A percentile compares a stretch with the other conserved stretches of the same genome.
Evolutionary conservation across 1,284 basidiomycete genomes (phyloP).

Genomic region (Ceratobasidium sp.): DNA sequence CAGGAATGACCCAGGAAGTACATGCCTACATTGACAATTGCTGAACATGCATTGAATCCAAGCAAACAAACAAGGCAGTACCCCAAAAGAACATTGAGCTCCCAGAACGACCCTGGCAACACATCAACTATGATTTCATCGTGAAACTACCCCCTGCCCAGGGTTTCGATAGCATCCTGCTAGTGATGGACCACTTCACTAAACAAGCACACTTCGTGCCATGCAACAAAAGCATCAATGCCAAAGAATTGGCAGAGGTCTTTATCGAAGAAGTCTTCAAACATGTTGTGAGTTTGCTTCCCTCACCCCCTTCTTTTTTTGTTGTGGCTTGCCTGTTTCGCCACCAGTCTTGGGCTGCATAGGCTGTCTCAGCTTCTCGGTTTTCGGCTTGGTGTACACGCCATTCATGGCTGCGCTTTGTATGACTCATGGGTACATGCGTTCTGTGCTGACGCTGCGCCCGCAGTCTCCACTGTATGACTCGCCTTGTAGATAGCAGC

Average conservation of each 20-base stretch:
- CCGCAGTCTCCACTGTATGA: no score
- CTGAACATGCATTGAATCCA: conserved; percentile 47
- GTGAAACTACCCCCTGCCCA: conserved; percentile 49
- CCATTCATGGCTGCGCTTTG: no score
- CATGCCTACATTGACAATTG: conserved; percentile 46
- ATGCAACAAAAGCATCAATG: conserved; percentile 1
- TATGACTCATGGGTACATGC: no score
- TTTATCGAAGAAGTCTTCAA: conserved; percentile 33
- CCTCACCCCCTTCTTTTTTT: no score
- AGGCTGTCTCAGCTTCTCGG: no score
- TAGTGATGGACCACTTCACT: conserved; percentile 52
- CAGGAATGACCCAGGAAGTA: conserved; percentile 38
- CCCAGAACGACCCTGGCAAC: conserved; percentile 48
- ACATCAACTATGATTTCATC: conserved; percentile 53
- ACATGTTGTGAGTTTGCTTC: no score
- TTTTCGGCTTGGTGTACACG: no score
- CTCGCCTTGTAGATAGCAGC: no score
- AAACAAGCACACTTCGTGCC: conserved; percentile 51
- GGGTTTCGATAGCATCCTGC: conserved; percentile 51
- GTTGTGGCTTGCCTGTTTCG: no score
- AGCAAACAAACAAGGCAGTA: conserved; percentile 19
- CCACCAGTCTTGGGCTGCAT: no score
- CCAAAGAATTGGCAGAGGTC: conserved; percentile 38
- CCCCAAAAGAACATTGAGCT: conserved; percentile 44
- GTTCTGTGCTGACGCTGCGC: no score